Conservation (phyloP, 176 grass and related monocot species). For the Metroxylon sagu region DNA sequence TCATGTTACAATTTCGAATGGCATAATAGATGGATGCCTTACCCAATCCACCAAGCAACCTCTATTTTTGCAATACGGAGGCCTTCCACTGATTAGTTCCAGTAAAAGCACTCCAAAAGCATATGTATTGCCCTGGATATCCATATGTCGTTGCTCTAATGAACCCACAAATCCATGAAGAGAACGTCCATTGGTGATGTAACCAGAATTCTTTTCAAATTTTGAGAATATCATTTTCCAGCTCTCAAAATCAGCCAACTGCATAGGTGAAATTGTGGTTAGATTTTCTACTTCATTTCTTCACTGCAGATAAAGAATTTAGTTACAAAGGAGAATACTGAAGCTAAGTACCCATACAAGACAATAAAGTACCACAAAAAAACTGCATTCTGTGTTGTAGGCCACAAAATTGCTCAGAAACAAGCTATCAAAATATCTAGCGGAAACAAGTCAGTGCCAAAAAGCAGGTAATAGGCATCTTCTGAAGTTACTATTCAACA, state of each 20-base stretch:
- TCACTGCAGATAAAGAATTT: no score
- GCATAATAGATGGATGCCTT: slow-evolving; percentile 8
- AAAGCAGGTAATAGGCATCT: no score
- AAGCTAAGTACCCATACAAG: no score
- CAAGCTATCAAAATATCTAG: no score
- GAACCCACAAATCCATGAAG: slow-evolving; percentile 27
- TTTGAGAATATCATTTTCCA: slow-evolving; percentile 62
- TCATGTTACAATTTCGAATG: background rate
- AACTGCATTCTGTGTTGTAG: no score
- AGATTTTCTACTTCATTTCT: no score
- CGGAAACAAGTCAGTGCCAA: no score
- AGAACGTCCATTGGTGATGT: slow-evolving; percentile 37
- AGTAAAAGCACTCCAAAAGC: slow-evolving; percentile 73
- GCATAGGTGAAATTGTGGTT: slow-evolving; percentile 6
- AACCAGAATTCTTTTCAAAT: slow-evolving; percentile 31
- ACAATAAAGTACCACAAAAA: no score
- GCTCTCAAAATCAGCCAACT: slow-evolving; percentile 91
- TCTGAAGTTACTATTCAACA: no score
- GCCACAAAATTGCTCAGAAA: no score
- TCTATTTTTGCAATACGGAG: slow-evolving; percentile 47
- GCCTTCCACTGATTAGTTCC: slow-evolving; percentile 71
- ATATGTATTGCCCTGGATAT: slow-evolving; percentile 78
- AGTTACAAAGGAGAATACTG: no score
- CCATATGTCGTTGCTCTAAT: slow-evolving; percentile 45
- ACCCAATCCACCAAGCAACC: slow-evolving; percentile 62